Evolutionary conservation across 2,329 filamentous ascomycete species (phyloP), one percentile per base, ranked within the genome.

Genomic region (Colletotrichum orchidophilum): DNA sequence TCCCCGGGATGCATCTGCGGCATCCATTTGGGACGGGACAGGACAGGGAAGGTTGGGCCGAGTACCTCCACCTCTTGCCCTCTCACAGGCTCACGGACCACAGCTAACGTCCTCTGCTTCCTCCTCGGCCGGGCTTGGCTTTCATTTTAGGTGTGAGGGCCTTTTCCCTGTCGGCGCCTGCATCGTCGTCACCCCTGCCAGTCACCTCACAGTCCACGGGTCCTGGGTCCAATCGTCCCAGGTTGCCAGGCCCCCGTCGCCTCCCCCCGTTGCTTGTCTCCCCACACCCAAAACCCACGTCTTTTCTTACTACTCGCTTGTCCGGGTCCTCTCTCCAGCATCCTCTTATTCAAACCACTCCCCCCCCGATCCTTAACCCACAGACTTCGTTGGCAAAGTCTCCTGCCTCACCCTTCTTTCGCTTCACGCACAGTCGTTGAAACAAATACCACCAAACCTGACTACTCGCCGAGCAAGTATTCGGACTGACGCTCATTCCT

Each of bases 351-450:
- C 70, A 63, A 59, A 63, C 42, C 52, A 66, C 57, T 62, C 63
- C 63, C 63, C 54, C 53, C 59, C 54, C 31, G 54, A 31, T 27
- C 27, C 46, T 21, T 18, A 64, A 50, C 75, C 73, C 75, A 77
- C 78, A 79, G 82, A 78, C 86, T 87, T 88, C 86, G 86, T 87
- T 88, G 86, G 86, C 86, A 88, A 84, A 88, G 86, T 87, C 85
- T 82, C 73, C 70, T 54, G 61, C 24, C 31, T 46, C 39, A 46
- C 3, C 39, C 39, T 46, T 46, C 39, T 55, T 11, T 33, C 29
- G 24, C 64, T 52, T 70, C 66, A 57, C 68, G 68, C 61, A 71
- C 63, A 63, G 65, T 71, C 66, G 52, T 69, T 66, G 65, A 68
- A 66, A 53, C 68, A 66, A 67, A 70, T 70, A 72, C 49, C 75